Base-by-base conservation (phyloP, 331 rosid species). In the Malus hybrid region DNA sequence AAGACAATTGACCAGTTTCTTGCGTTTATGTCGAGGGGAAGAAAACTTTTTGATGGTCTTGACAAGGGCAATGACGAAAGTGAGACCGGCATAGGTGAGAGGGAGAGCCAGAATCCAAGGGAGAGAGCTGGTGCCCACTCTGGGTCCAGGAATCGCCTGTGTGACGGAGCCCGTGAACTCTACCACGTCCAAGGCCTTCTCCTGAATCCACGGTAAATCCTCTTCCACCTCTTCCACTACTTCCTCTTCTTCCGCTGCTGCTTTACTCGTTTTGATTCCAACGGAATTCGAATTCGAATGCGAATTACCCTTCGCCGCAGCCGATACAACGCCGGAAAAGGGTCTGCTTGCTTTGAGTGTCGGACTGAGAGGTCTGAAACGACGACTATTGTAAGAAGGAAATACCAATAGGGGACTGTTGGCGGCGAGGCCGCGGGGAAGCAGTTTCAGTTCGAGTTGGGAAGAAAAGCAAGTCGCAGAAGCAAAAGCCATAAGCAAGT, bases 31-130 rank as follows among this genome's bases (percentile, higher is more conserved):
- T 85, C 81, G 85, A 39, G 98, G 98, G 31, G 98, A 93, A 81
- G 88, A 69, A 63, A 93, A 90, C 75, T 88, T 91, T 72, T 56
- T 72, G 29, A 87, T 82, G 57, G 97, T 87, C 86, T 82, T 93
- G 36, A 90, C 90, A n/a, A 91, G 79, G 52, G 98, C 96, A 27
- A 93, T 73, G 42, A 87, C 87, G 62, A 93, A 91, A 18, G 97
- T 85, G 28, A 93, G 71, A 66, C 87, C 87, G 3, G 77, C 89
- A 55, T 93, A 93, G 7, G 90, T 90, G 6, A 93, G 85, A 79
- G 97, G 98, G 57, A 93, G 59, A 20, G 98, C 97, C 19, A 93
- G 93, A 78, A 93, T 87, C 98, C 96, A 93, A 62, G 97, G 98
- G 59, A 93, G 82, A 4, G 94, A 85, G 73, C 90, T 93, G 78